These are phyloP conservation scores for Nakazawaea ambrosiae DNA, from an alignment of 805 yeast genomes.

Conservation along the genomic window DNA sequence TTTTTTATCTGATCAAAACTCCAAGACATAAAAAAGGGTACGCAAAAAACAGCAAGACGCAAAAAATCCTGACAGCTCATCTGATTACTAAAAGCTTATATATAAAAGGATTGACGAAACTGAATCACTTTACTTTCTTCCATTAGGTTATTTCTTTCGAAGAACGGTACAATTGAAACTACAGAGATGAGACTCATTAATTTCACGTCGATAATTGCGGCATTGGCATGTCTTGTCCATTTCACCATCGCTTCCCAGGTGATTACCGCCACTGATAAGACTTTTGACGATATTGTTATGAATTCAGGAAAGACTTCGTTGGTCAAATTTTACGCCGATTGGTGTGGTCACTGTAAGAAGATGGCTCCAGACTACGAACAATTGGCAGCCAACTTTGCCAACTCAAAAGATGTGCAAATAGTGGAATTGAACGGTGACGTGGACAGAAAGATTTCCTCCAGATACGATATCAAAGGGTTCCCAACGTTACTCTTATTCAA, in stretches of 20 bases:
- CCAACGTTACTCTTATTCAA: slow-evolving; percentile 59
- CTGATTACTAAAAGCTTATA: no score
- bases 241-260: slow-evolving; percentile 16
- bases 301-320: slow-evolving; percentile 65
- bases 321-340: slow-evolving; percentile 68
- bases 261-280: slow-evolving; percentile 37
- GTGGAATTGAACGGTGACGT: slow-evolving; percentile 56
- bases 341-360: slow-evolving; percentile 66
- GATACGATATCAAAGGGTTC: slow-evolving; percentile 50
- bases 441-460: slow-evolving; percentile 41
- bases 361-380: slow-evolving; percentile 50
- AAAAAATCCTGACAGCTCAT: no score
- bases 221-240: no score
- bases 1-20: no score
- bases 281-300: slow-evolving; percentile 48
- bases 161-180: no score
- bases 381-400: slow-evolving; percentile 31
- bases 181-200: no score
- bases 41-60: no score
- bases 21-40: no score
- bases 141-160: no score
- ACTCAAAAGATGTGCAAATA: slow-evolving; percentile 34
- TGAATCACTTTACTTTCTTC: no score
- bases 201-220: no score
- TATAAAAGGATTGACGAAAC: no score